phyloP scores from a whole-genome alignment of 2,329 filamentous ascomycete species.

The Cladosporium sp. region DNA sequence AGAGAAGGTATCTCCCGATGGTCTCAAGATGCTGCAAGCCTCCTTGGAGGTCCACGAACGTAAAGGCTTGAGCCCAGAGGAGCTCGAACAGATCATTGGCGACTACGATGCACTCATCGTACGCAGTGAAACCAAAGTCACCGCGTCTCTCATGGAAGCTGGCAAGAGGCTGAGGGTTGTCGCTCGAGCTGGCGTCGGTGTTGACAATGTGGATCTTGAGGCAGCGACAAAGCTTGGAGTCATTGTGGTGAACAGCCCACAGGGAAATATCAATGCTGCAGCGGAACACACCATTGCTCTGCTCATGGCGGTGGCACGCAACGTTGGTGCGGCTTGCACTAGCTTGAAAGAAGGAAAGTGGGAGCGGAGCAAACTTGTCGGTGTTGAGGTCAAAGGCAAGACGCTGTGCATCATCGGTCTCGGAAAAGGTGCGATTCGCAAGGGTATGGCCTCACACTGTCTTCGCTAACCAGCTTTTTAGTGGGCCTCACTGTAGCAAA shows the following conservation, averaged over 20 bases:
- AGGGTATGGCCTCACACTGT: neutral
- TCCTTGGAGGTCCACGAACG: conserved; percentile 67
- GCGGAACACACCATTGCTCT: conserved; percentile 46
- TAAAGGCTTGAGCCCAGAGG: conserved; percentile 56
- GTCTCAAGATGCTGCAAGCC: conserved; percentile 62
- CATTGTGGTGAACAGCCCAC: conserved; percentile 75
- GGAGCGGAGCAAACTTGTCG: conserved; percentile 71
- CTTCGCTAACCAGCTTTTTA: conserved; percentile 23
- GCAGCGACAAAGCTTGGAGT: conserved; percentile 69
- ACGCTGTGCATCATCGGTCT: conserved; percentile 71
- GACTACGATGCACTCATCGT: conserved; percentile 74
- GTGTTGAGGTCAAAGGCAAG: conserved; percentile 74
- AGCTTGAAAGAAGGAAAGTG: conserved; percentile 68
- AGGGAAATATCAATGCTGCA: conserved; percentile 75
- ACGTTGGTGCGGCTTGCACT: conserved; percentile 66
- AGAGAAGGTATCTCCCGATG: conserved; percentile 77
- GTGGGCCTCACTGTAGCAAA: conserved; percentile 74
- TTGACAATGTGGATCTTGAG: conserved; percentile 75
- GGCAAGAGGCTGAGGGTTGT: conserved; percentile 71
- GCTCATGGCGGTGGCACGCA: conserved; percentile 68
- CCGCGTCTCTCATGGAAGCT: conserved; percentile 60
- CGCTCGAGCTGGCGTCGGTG: conserved; percentile 73
- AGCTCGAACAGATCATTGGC: conserved; percentile 64
- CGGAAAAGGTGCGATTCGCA: conserved; percentile 58
- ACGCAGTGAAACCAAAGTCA: conserved; percentile 78